Conservation (phyloP, 2,329 filamentous ascomycete species). For the Fusarium sp. region DNA sequence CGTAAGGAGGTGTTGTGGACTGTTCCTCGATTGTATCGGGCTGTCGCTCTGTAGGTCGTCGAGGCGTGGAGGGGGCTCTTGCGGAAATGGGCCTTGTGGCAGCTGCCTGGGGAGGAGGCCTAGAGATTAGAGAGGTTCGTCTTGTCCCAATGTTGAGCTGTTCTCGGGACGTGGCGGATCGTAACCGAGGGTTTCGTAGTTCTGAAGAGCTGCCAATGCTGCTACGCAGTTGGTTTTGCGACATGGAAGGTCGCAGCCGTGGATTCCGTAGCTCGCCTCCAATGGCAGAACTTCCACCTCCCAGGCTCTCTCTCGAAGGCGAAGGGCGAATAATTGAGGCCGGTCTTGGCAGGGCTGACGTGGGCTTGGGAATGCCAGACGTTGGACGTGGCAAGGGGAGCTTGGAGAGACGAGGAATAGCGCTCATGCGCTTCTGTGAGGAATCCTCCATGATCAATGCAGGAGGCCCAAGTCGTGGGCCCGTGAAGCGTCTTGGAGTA, state of each 20-base stretch:
- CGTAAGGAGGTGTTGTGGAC: conserved; percentile 40
- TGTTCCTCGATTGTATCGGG: conserved; percentile 40
- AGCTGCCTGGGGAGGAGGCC: conserved; percentile 31
- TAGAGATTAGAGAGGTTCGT: conserved; percentile 35
- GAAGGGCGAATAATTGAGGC: conserved; percentile 45
- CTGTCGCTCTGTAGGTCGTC: conserved; percentile 32
- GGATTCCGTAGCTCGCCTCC: conserved; percentile 52
- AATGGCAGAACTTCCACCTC: not conserved
- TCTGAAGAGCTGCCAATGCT: conserved; percentile 40
- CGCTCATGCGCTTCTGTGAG: conserved; percentile 51
- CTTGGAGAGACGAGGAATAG: conserved; percentile 54
- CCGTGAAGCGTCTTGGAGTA: not conserved
- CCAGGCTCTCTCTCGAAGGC: conserved; percentile 46
- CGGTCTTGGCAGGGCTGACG: conserved; percentile 40
- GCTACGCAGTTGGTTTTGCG: conserved; percentile 54
- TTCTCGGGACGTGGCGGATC: conserved; percentile 54
- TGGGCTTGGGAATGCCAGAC: conserved; percentile 49
- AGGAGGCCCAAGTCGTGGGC: not conserved
- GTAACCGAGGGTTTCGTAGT: conserved; percentile 55
- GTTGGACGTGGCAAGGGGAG: conserved; percentile 51
- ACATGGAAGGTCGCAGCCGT: conserved; percentile 55
- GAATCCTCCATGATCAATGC: conserved; percentile 47
- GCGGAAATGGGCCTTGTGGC: conserved; percentile 28
- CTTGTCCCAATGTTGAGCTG: conserved; percentile 48
- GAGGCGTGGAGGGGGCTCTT: conserved; percentile 36